Evolutionary conservation across 345 rosid species (phyloP), one percentile per base, ranked within the genome.

Genomic region (Eucalyptus marginata): DNA sequence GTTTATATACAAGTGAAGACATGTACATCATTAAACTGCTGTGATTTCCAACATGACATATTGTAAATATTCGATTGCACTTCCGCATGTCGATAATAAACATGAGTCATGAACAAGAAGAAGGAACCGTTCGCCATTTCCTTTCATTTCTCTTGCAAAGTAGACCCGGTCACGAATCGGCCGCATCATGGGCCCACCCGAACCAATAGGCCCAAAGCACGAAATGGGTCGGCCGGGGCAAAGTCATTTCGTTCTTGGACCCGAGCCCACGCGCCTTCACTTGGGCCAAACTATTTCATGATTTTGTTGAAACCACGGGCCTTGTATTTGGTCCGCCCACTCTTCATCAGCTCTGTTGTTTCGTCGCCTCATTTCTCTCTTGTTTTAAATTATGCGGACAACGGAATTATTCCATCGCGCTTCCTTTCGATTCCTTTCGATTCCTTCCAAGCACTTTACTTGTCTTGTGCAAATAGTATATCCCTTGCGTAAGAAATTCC

Each of bases 241-340:
- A 40, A 40, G 47, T 11, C 47, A 11, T 76, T 76, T 11, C 47
- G 6, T 40, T 76, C 47, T 40, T 40, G 84, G 84, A 7, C 84
- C 29, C 9, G 29, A 40, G 29, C 84, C 47, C 47, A 76, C 5
- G 2, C 0, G 43, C 0, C 0, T 40, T 36, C 47, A 40, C 2
- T 76, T 76, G 83, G 47, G 83, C 47, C 27, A 10, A 10, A 76
- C 46, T 47, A 40, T 40, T 1, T 10, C 8, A 2, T 12, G 15
- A 22, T 71, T 36, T 36, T 20, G 83, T 6, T 40, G 29, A 10
- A 20, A 36, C 83, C 27, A 40, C 6, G 47, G 83, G 83, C 47
- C 47, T 0, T 11, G 83, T 3, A 2, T 6, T 12, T 20, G 47
- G 29, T 6, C 83, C 83, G 83, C 15, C 29, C 83, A 20, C 47